Percentiles rank a stretch among this genome's conserved stretches.
These are phyloP conservation scores for Boletus semigastroideus DNA, from an alignment of 1,284 basidiomycete species.

Conservation along the genomic window DNA sequence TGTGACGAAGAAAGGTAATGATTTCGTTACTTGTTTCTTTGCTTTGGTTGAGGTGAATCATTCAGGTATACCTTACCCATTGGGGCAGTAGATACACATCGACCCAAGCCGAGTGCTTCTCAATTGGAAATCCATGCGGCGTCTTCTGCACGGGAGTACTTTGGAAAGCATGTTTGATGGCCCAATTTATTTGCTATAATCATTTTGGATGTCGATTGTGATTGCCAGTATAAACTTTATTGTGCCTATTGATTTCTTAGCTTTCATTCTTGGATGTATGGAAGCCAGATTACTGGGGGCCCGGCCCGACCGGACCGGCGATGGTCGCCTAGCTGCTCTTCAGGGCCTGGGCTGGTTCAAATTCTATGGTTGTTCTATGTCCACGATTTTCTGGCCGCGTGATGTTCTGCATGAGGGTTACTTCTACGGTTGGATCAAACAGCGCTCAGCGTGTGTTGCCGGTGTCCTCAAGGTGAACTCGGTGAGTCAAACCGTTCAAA, in stretches of 20 bases:
- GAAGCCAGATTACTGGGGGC: too few relatives aligned
- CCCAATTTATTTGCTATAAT: neutral
- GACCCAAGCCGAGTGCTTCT: constrained; percentile 69
- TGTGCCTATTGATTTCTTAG: too few relatives aligned
- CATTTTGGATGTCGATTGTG: neutral
- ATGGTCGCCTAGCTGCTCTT: neutral
- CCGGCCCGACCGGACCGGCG: constrained; percentile 18
- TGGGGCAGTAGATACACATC: constrained; percentile 89
- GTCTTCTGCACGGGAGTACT: constrained; percentile 32
- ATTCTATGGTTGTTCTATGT: too few relatives aligned
- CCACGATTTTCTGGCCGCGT: constrained; percentile 57
- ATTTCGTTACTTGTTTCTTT: neutral
- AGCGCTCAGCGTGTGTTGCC: constrained; percentile 44
- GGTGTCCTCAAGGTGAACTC: constrained; percentile 42
- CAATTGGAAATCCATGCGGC: constrained; percentile 16
- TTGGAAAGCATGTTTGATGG: constrained; percentile 22
- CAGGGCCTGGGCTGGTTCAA: too few relatives aligned
- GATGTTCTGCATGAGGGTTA: constrained; percentile 44
- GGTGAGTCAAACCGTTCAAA: constrained; percentile 28
- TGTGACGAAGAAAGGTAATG: constrained; percentile 92
- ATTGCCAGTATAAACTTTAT: neutral
- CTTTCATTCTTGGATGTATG: too few relatives aligned
- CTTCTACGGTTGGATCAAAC: constrained; percentile 54
- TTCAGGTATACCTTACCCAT: constrained; percentile 82
- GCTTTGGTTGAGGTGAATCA: constrained; percentile 5